Conservation (phyloP, 768 basidiomycete genomes). For the Heimioporus sp. region DNA sequence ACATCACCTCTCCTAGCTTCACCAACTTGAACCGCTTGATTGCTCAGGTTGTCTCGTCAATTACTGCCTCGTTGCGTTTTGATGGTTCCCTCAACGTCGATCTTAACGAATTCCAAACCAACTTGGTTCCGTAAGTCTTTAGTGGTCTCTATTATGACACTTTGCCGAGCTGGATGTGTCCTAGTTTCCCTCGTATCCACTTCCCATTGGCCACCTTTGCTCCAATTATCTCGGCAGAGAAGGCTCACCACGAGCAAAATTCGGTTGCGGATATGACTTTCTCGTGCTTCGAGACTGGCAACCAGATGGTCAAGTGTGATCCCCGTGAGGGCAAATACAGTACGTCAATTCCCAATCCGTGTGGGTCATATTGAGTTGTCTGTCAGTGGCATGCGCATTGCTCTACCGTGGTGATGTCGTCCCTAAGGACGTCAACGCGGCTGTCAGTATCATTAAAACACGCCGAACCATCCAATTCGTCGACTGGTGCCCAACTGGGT, state of each 20-base stretch:
- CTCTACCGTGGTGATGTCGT: constrained; percentile 78
- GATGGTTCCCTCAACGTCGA: constrained; percentile 66
- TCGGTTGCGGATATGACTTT: constrained; percentile 98
- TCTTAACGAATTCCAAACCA: constrained; percentile 98
- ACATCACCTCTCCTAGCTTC: constrained; percentile 84
- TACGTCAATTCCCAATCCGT: constrained; percentile 23
- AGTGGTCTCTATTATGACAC: neutral
- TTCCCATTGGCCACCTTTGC: constrained; percentile 98
- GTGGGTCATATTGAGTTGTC: neutral
- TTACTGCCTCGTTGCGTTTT: constrained; percentile 85
- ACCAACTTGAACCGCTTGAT: constrained; percentile 95
- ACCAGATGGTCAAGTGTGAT: constrained; percentile 82
- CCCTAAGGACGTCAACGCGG: constrained; percentile 75
- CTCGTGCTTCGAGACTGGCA: constrained; percentile 76
- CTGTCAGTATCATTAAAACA: constrained; percentile 72
- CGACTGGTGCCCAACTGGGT: constrained; percentile 78
- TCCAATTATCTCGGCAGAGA: constrained; percentile 90
- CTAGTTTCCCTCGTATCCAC: constrained; percentile 94
- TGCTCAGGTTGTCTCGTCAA: constrained; percentile 97
- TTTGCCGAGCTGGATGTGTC: neutral
- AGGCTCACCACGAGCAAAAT: constrained; percentile 96
- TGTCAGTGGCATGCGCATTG: constrained; percentile 62
- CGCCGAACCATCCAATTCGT: constrained; percentile 79
- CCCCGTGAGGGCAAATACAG: constrained; percentile 80
- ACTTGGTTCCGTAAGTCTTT: constrained; percentile 85